phyloP scores from a whole-genome alignment of 2,329 filamentous ascomycete species.

The Trichoderma sp. region DNA sequence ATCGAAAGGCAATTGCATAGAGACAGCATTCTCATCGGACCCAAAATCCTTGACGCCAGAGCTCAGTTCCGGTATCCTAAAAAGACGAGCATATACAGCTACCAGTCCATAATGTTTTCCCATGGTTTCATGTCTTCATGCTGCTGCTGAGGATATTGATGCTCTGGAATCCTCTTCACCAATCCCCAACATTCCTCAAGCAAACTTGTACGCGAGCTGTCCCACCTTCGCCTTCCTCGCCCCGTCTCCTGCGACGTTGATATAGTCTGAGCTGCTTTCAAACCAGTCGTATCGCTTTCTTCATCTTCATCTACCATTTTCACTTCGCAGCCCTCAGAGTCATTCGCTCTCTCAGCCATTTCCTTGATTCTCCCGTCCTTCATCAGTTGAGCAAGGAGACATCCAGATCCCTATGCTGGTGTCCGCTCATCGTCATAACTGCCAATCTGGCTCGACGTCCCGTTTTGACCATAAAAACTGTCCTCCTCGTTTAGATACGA shows the following conservation, averaged over 20 bases:
- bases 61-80: too few relatives aligned
- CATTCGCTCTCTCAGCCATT: not conserved
- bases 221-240: not conserved
- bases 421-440: not conserved
- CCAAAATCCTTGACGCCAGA: not conserved
- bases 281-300: not conserved
- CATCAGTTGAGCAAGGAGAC: not conserved
- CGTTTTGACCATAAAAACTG: not conserved
- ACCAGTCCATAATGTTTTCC: not conserved
- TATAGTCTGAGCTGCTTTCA: not conserved
- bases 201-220: too few relatives aligned
- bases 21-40: not conserved
- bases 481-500: not conserved
- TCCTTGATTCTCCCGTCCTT: not conserved
- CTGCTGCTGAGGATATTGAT: not conserved
- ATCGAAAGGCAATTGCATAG: not conserved
- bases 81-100: not conserved
- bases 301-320: not conserved
- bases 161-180: not conserved
- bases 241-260: too few relatives aligned
- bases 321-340: not conserved
- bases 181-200: not conserved
- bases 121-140: not conserved
- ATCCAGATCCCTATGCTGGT: not conserved
- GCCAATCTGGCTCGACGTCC: fast-evolving